Evolutionary conservation across 371 early-diverging fungal genomes (phyloP).

Genomic region (Mortierella sp.): DNA sequence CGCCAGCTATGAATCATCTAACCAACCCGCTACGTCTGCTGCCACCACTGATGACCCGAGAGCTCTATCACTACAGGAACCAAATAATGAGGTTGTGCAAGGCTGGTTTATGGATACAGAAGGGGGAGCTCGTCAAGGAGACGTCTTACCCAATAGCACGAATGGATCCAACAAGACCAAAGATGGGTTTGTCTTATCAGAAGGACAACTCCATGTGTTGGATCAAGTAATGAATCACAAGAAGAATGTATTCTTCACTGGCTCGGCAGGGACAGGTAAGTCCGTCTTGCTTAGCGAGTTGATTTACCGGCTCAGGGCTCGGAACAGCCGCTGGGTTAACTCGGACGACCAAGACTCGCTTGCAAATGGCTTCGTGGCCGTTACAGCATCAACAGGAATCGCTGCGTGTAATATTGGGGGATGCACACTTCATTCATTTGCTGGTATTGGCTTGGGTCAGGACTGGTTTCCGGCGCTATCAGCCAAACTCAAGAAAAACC

Average conservation of each 20-base stretch:
- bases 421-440: conserved; percentile 73
- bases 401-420: conserved; percentile 90
- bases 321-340: too few species aligned
- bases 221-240: conserved; percentile 63
- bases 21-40: too few species aligned
- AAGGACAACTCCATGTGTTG: conserved; percentile 65
- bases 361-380: conserved; percentile 61
- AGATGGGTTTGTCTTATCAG: conserved; percentile 55
- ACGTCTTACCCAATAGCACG: background rate
- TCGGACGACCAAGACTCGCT: too few species aligned
- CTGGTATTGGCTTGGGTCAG: conserved; percentile 70
- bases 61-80: too few species aligned
- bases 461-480: conserved; percentile 58
- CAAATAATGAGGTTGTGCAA: too few species aligned
- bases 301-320: conserved; percentile 62
- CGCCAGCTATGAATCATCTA: too few species aligned
- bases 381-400: conserved; percentile 92
- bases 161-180: background rate
- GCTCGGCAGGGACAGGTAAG: conserved; percentile 90
- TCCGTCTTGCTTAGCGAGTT: conserved; percentile 75
- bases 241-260: conserved; percentile 79
- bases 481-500: conserved; percentile 45
- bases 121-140: too few species aligned
- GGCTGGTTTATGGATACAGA: too few species aligned
- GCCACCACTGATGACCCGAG: too few species aligned